A percentile compares a stretch with the other conserved stretches of the same genome.
Evolutionary conservation across 2,329 filamentous ascomycete species (phyloP).

Genomic region (Arthrobotrys iridis): DNA sequence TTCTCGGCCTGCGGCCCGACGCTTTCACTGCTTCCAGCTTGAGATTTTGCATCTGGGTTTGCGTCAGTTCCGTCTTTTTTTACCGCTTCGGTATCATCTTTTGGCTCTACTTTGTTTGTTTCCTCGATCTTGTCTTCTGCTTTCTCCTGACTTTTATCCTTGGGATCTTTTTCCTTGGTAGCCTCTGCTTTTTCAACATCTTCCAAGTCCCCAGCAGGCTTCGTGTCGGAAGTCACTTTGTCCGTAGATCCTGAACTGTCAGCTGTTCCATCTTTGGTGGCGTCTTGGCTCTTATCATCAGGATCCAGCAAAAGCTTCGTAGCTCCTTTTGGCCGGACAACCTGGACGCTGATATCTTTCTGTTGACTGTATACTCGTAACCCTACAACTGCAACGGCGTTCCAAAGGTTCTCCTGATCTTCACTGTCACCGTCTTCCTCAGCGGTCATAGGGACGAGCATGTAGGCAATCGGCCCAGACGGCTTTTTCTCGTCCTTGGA

Average conservation of each 20-base stretch:
- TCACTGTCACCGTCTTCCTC: conserved; percentile 67
- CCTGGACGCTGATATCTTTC: conserved; percentile 52
- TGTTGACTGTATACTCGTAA: conserved; percentile 67
- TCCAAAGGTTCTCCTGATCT: conserved; percentile 70
- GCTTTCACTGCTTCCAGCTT: neutral
- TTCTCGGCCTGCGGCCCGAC: neutral
- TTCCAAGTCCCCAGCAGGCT: conserved; percentile 15
- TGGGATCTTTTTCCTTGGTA: conserved; percentile 61
- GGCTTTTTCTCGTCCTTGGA: conserved; percentile 55
- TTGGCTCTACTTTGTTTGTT: conserved; percentile 52
- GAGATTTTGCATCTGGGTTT: neutral
- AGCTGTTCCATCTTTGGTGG: conserved; percentile 20
- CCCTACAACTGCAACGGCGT: conserved; percentile 71
- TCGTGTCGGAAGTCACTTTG: neutral
- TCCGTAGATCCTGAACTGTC: neutral
- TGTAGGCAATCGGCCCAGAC: conserved; percentile 17
- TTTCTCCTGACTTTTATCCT: conserved; percentile 51
- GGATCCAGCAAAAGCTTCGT: conserved; percentile 31
- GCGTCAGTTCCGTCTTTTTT: neutral
- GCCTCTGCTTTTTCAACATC: conserved; percentile 58
- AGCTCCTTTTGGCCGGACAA: conserved; percentile 45
- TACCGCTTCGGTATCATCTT: neutral
- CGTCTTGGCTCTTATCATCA: conserved; percentile 42
- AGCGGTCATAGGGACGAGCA: conserved; percentile 40
- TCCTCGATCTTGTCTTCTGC: conserved; percentile 55